Percentiles rank a stretch among this genome's conserved stretches.
Evolutionary conservation across 2,329 filamentous ascomycete genomes (phyloP).

Genomic region (Kalmusia sp.): DNA sequence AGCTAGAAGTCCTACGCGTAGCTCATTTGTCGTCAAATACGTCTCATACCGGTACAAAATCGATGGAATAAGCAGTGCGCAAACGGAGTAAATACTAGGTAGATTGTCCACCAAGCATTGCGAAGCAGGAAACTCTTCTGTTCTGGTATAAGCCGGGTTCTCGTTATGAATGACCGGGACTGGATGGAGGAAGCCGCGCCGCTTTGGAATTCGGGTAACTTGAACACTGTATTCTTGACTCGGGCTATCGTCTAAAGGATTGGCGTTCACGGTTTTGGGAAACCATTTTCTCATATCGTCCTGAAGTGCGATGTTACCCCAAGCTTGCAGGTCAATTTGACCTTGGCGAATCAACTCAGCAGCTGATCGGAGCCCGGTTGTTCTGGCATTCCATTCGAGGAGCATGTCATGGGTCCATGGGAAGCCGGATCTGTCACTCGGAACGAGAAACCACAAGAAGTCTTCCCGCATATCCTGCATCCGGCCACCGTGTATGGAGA

Average conservation of each 20-base stretch:
- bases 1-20: constrained; percentile 64
- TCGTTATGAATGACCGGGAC: constrained; percentile 12
- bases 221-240: constrained; percentile 16
- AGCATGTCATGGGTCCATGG: constrained; percentile 18
- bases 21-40: constrained; percentile 65
- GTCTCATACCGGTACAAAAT: constrained; percentile 75
- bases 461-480: constrained; percentile 33
- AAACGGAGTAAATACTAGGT: constrained; percentile 53
- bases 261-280: constrained; percentile 10
- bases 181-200: constrained; percentile 66
- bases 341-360: constrained; percentile 18
- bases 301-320: constrained; percentile 31
- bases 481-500: constrained; percentile 23
- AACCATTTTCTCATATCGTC: constrained; percentile 35
- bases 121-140: constrained; percentile 57
- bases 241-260: not conserved
- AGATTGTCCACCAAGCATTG: constrained; percentile 58
- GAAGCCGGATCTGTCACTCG: constrained; percentile 21
- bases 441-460: constrained; percentile 39
- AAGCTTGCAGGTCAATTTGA: constrained; percentile 14
- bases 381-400: constrained; percentile 22
- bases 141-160: constrained; percentile 47
- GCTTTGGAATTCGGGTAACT: constrained; percentile 56
- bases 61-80: constrained; percentile 72
- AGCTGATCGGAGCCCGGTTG: constrained; percentile 17